Evolutionary conservation across 352 stramenopile genomes (phyloP), one percentile per base, ranked within the genome.

Genomic region (Globisporangium takayamanum): DNA sequence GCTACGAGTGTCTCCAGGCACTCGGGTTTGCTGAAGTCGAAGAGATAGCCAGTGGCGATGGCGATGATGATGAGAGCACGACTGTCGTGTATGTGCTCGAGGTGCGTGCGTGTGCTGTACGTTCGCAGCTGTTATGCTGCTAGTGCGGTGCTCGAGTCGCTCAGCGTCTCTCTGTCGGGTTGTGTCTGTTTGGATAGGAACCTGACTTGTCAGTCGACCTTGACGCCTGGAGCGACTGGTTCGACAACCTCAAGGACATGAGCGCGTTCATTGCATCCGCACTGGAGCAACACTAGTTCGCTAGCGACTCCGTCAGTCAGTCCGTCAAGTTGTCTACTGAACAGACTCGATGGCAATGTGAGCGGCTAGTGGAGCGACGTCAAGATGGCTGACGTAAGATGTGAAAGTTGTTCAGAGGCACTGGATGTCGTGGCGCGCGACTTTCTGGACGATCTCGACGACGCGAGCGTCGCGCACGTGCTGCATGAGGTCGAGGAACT

Each of bases 201-300:
- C 82, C 84, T 0, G 76, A 94, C 53, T 60, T 94, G 55, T 75
- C 70, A 6, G 67, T 74, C 54, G 84, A 94, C 64, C 62, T 94
- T 22, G 79, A 94, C 59, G 69, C 67, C 14, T 94, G 84, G 84
- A 94, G 79, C 59, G 61, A 68, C 37, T 94, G 84, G 84, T 94
- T 92, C 61, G 80, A 92, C 41, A 67, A 64, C 18, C 63, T 94
- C 14, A 90, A 85, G 59, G 76, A 70, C 36, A 80, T 92, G 74
- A 77, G 78, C 55, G 71, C 66, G 37, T 54, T 80, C n/a, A 57
- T 84, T 12, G 65, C 65, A 45, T 62, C 59, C 5, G 76, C 78
- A 33, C 36, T 83, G 14, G 50, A 69, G 45, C 12, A 26, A 18
- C 11, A 10, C 44, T 49, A 49, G 20, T 22, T 22, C 22, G 22